Percentiles rank a stretch among this genome's conserved stretches.
Evolutionary conservation across 768 basidiomycete species (phyloP).

Genomic region (Rhodotorula paludigena): DNA sequence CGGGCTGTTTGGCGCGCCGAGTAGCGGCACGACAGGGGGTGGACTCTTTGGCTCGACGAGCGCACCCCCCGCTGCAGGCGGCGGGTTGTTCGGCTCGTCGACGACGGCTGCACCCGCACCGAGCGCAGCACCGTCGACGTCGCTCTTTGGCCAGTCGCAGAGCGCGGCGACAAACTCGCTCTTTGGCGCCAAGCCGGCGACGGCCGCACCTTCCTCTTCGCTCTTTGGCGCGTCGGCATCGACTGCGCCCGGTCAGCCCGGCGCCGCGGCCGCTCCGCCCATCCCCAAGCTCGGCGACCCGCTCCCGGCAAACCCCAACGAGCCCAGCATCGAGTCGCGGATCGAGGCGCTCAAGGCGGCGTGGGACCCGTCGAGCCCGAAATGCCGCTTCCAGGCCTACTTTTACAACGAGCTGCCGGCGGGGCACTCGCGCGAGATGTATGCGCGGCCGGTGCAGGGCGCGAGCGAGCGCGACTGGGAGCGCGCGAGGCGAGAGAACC

Average conservation of each 20-base stretch:
- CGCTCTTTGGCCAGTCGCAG: conserved; percentile 44
- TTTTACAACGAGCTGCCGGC: conserved; percentile 81
- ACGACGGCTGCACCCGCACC: conserved; percentile 42
- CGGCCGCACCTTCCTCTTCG: conserved; percentile 44
- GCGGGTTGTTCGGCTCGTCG: conserved; percentile 6
- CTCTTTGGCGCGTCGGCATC: conserved; percentile 45
- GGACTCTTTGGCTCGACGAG: conserved; percentile 32
- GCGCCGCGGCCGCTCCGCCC: conserved; percentile 41
- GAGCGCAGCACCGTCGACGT: conserved; percentile 35
- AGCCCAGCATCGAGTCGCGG: conserved; percentile 58
- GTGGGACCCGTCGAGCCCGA: conserved; percentile 65
- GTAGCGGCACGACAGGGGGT: background rate
- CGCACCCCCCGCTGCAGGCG: conserved; percentile 11
- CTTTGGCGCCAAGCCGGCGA: conserved; percentile 29
- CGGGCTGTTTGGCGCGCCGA: background rate
- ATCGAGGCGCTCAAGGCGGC: conserved; percentile 64
- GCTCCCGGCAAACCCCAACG: conserved; percentile 52
- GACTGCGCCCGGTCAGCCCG: conserved; percentile 25
- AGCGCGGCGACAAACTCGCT: conserved; percentile 27
- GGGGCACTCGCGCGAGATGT: conserved; percentile 61
- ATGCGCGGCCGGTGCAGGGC: conserved; percentile 63
- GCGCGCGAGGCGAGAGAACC: conserved; percentile 72
- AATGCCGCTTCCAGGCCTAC: conserved; percentile 76
- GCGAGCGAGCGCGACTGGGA: conserved; percentile 70
- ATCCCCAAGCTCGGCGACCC: conserved; percentile 50